Conservation (phyloP, 2,329 filamentous ascomycete genomes). For the Volutella citrinella region DNA sequence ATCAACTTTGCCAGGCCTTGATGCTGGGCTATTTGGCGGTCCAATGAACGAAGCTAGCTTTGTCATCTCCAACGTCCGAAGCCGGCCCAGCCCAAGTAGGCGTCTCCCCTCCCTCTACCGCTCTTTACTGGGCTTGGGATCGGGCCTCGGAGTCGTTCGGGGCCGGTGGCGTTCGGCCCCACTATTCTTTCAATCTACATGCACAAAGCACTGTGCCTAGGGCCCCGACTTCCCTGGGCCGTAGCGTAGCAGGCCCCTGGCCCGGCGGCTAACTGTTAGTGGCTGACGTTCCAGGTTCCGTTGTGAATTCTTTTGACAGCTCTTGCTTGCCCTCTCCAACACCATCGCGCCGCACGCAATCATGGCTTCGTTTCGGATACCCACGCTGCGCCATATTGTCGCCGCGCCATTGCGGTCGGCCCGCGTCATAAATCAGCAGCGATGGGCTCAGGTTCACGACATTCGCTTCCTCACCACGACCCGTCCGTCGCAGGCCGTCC, state of each 20-base stretch:
- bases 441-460: constrained; percentile 91
- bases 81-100: too few relatives aligned
- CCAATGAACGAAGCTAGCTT: constrained; percentile 22
- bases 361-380: constrained; percentile 50
- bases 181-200: constrained; percentile 18
- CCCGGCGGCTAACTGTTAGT: constrained; percentile 12
- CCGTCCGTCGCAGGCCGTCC: constrained; percentile 60
- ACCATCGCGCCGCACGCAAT: not conserved
- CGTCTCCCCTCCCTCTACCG: too few relatives aligned
- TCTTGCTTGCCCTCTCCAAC: not conserved
- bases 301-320: constrained; percentile 9
- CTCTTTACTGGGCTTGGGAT: too few relatives aligned
- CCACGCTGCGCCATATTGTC: constrained; percentile 46
- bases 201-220: too few relatives aligned
- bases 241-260: too few relatives aligned
- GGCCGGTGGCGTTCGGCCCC: constrained; percentile 11
- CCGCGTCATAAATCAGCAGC: constrained; percentile 56
- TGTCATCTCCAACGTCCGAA: constrained; percentile 26
- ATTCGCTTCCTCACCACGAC: constrained; percentile 86
- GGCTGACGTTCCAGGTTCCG: constrained; percentile 12
- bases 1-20: too few relatives aligned
- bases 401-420: constrained; percentile 30
- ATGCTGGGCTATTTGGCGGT: too few relatives aligned
- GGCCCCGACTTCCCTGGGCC: too few relatives aligned
- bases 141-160: too few relatives aligned